These are phyloP conservation scores for Cantharellus cinnabarinus DNA, from an alignment of 768 basidiomycete species.

Conservation along the genomic window DNA sequence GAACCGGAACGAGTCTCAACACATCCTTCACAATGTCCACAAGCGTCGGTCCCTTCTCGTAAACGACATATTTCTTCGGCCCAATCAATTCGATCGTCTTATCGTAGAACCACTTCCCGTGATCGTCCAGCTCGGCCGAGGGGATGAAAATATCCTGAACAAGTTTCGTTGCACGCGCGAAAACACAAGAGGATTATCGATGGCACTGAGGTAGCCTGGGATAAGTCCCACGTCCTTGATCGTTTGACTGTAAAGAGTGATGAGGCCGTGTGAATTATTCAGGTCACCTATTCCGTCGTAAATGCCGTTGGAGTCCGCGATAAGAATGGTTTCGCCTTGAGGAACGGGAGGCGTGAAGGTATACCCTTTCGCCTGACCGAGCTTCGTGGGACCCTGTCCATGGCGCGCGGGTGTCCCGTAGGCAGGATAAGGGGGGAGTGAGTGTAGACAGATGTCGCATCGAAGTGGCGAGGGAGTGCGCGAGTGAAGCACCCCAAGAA, in stretches of 20 bases:
- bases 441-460: slow-evolving; percentile 49
- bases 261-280: not conserved
- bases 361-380: slow-evolving; percentile 36
- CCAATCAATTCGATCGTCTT: slow-evolving; percentile 12
- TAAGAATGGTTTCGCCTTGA: slow-evolving; percentile 5
- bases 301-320: slow-evolving; percentile 15
- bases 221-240: not conserved
- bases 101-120: slow-evolving; percentile 7
- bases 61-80: slow-evolving; percentile 18
- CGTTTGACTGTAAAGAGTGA: not conserved
- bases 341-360: slow-evolving; percentile 29
- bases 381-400: slow-evolving; percentile 33
- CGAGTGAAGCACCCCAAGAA: slow-evolving; percentile 37
- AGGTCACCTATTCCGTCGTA: slow-evolving; percentile 9
- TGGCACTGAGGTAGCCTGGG: not conserved
- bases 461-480: slow-evolving; percentile 50
- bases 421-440: slow-evolving; percentile 82
- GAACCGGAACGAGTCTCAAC: slow-evolving; percentile 37
- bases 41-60: slow-evolving; percentile 13
- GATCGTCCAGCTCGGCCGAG: slow-evolving; percentile 4
- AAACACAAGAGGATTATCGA: not conserved
- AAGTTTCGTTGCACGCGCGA: not conserved
- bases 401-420: slow-evolving; percentile 22
- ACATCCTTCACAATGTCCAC: slow-evolving; percentile 51
- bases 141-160: slow-evolving; percentile 6